Percentiles rank a stretch among this genome's conserved stretches.
These are phyloP conservation scores for Pseudocercospora fijiensis DNA, from an alignment of 2,329 filamentous ascomycete genomes.

Conservation along the genomic window DNA sequence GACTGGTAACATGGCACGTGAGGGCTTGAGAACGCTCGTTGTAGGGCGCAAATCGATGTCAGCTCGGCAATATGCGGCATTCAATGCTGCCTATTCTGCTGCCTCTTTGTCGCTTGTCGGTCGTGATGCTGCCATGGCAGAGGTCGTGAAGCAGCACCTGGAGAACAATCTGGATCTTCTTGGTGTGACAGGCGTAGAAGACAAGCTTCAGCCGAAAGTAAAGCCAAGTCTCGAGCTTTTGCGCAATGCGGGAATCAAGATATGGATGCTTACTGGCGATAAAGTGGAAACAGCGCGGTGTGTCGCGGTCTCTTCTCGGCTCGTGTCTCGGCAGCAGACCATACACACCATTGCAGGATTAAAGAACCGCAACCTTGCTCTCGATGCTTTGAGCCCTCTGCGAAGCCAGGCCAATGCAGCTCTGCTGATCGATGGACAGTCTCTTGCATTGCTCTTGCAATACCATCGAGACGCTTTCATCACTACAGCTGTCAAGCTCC, in stretches of 20 bases:
- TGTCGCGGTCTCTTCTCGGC: conserved; percentile 90
- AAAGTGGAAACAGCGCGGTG: conserved; percentile 97
- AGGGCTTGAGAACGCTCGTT: conserved; percentile 89
- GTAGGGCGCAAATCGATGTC: conserved; percentile 90
- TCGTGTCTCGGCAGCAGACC: conserved; percentile 89
- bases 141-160: conserved; percentile 74
- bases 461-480: conserved; percentile 86
- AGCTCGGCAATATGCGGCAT: conserved; percentile 74
- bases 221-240: conserved; percentile 93
- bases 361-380: conserved; percentile 77
- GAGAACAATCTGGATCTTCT: conserved; percentile 88
- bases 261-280: conserved; percentile 99
- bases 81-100: conserved; percentile 70
- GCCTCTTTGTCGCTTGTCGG: conserved; percentile 77
- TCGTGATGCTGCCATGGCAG: conserved; percentile 78
- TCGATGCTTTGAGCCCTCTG: conserved; percentile 85
- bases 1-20: conserved; percentile 98
- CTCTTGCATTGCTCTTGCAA: conserved; percentile 75
- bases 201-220: conserved; percentile 92
- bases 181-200: conserved; percentile 96
- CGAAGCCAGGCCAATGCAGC: conserved; percentile 82
- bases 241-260: conserved; percentile 96
- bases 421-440: conserved; percentile 92
- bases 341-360: conserved; percentile 82
- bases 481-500: conserved; percentile 78